phyloP scores from a whole-genome alignment of 805 yeast genomes.

The Ogataea trehalophila region DNA sequence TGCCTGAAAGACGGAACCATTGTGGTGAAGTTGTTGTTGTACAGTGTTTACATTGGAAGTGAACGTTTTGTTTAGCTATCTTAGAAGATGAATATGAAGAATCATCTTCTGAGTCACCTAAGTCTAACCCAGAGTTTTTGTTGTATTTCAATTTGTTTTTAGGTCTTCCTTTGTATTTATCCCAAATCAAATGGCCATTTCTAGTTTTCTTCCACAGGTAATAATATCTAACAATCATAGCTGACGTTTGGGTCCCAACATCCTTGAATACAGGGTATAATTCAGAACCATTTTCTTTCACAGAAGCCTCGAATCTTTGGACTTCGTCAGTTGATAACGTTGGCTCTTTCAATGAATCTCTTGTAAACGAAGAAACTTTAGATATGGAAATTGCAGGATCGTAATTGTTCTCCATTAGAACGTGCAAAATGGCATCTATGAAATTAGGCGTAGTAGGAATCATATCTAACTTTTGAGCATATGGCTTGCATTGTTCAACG shows the following conservation, averaged over 20 bases:
- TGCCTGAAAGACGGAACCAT: constrained; percentile 75
- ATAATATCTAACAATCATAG: constrained; percentile 81
- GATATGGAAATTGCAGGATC: constrained; percentile 46
- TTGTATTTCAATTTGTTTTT: constrained; percentile 48
- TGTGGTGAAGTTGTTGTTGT: constrained; percentile 45
- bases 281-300: constrained; percentile 70
- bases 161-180: constrained; percentile 65
- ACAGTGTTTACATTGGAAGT: constrained; percentile 71
- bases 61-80: constrained; percentile 33
- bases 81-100: constrained; percentile 61
- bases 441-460: constrained; percentile 73
- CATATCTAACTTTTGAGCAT: constrained; percentile 53
- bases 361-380: constrained; percentile 43
- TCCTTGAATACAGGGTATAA: constrained; percentile 64
- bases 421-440: constrained; percentile 63
- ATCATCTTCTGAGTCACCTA: constrained; percentile 57
- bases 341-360: constrained; percentile 69
- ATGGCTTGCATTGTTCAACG: constrained; percentile 46
- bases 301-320: constrained; percentile 67
- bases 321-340: constrained; percentile 63
- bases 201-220: constrained; percentile 89
- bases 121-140: constrained; percentile 40
- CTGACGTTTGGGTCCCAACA: constrained; percentile 67
- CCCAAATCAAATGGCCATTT: constrained; percentile 77
- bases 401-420: constrained; percentile 48